Evolutionary conservation across 306 rosid genomes (phyloP), one percentile per base, ranked within the genome.

Genomic region (Vigna reflexopilosa): DNA sequence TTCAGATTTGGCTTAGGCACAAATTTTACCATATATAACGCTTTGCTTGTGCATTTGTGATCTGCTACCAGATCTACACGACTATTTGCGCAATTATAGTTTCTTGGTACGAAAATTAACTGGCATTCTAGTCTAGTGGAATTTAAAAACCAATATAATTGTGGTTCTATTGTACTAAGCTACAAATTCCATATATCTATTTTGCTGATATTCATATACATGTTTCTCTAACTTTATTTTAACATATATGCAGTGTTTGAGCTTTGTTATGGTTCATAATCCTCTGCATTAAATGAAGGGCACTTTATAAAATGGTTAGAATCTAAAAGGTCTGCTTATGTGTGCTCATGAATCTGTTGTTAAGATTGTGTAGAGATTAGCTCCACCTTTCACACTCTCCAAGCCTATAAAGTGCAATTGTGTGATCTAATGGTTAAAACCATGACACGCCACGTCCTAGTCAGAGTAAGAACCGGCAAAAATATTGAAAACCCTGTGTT

Each of bases 401-500:
- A 76, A 77, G 42, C 73, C 83, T 62, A 78, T 82, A n/a, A 88
- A 71, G 79, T 72, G 52, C 38, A 77, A 30, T 48, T 62, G 4
- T 20, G 17, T 32, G 80, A 88, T 86, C 89, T 54, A 72, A 80
- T 64, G 91, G 93, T 78, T 68, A 61, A 47, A 17, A 83, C 36
- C 59, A 74, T 71, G 91, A 85, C 92, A 86, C 89, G 70, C 88
- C 72, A 55, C 50, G 45, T 81, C 67, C 62, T 11, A 64, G 72
- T 83, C 64, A 85, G 85, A 83, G 72, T 72, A 54, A 74, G 30
- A 67, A 76, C 86, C 84, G 86, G 78, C 77, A 76, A 78, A 67
- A 84, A 19, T 28, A 64, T 81, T 78, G 79, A 79, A 76, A 72
- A 76, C 89, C 88, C 81, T 78, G 85, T 76, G 86, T 84, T 44